Evolutionary conservation across 805 yeast species (phyloP).

Genomic region (Candida corydali): DNA sequence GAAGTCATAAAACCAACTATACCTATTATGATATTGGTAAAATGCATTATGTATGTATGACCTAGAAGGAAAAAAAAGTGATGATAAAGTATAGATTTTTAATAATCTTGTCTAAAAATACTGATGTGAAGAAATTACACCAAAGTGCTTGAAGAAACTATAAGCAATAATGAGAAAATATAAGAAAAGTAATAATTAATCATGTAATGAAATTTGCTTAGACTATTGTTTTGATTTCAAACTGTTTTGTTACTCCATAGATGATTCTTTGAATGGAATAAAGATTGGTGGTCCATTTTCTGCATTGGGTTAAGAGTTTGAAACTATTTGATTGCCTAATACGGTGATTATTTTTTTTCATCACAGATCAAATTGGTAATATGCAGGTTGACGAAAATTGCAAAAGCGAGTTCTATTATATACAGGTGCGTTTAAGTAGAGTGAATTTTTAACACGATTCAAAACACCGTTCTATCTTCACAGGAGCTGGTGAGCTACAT

Average conservation of each 20-base stretch:
- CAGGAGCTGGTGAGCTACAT: no score
- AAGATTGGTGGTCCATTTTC: not conserved
- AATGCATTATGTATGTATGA: no score
- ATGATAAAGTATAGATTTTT: not conserved
- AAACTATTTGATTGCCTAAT: constrained; percentile 1
- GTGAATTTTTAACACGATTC: no score
- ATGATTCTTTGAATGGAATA: no score
- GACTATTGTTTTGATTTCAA: not conserved
- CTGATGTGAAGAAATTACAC: not conserved
- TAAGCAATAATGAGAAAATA: not conserved
- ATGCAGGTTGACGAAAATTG: not conserved
- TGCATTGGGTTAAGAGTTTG: not conserved
- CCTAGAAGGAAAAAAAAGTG: constrained; percentile 3
- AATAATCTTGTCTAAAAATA: not conserved
- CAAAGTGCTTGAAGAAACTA: constrained; percentile 2
- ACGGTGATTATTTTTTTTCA: not conserved
- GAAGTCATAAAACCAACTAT: constrained; percentile 1
- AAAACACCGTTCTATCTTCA: no score
- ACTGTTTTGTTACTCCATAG: no score
- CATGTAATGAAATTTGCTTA: no score
- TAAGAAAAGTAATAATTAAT: no score
- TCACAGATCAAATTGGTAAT: not conserved
- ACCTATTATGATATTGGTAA: not conserved
- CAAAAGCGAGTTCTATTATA: no score
- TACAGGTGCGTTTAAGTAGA: no score